Evolutionary conservation across 2,329 filamentous ascomycete species (phyloP).

Genomic region (Colletotrichum echinochloae): DNA sequence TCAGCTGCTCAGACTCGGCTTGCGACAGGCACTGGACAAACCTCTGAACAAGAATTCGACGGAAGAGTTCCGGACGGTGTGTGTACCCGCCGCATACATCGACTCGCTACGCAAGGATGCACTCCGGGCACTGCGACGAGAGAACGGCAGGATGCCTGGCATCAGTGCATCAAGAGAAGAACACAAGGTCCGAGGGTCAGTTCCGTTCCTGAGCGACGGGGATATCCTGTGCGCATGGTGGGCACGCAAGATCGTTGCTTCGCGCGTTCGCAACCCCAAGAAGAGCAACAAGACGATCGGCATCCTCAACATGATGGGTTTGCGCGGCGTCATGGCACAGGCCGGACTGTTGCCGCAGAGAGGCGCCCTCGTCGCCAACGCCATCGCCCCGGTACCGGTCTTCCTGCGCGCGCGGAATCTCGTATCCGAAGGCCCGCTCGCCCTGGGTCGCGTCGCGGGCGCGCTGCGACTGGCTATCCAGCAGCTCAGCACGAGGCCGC

Average conservation of each 20-base stretch:
- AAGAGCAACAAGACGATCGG: constrained; percentile 8
- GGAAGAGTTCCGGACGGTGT: constrained; percentile 7
- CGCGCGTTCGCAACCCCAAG: background rate
- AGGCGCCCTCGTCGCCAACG: constrained; percentile 10
- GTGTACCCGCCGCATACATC: background rate
- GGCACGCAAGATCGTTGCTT: constrained; percentile 46
- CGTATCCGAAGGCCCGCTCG: background rate
- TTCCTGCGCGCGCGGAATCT: constrained; percentile 35
- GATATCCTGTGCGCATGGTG: constrained; percentile 54
- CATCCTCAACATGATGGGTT: constrained; percentile 12
- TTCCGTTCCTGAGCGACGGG: constrained; percentile 51
- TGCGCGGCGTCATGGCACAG: constrained; percentile 12
- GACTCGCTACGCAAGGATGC: constrained; percentile 4
- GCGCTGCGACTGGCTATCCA: background rate
- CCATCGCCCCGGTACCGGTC: background rate
- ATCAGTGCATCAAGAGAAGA: no score
- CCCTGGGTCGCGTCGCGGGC: background rate
- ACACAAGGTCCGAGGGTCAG: background rate
- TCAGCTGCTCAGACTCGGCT: background rate
- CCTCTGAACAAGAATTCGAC: background rate
- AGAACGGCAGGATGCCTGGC: background rate
- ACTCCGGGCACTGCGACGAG: background rate
- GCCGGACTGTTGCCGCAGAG: background rate
- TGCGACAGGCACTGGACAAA: constrained; percentile 6
- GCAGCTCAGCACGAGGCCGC: constrained; percentile 45